phyloP scores from a whole-genome alignment of 2,329 filamentous ascomycete genomes.

The Neurospora sp. region DNA sequence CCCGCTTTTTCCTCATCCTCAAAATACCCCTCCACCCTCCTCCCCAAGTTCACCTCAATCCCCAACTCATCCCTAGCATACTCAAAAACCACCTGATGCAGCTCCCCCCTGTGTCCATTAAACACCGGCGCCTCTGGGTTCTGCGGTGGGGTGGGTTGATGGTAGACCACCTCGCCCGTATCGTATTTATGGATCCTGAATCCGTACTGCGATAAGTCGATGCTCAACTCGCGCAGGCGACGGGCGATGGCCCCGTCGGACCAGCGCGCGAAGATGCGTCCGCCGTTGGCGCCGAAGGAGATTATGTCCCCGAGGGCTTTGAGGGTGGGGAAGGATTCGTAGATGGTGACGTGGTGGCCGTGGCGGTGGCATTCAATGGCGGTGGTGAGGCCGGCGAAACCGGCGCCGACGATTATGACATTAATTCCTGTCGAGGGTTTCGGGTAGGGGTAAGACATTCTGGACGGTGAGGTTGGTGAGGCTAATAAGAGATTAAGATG shows the following conservation, averaged over 20 bases:
- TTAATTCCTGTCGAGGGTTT: conserved; percentile 35
- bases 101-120: conserved; percentile 50
- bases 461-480: too few species aligned
- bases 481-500: not conserved
- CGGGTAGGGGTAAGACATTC: not conserved
- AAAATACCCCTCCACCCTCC: conserved; percentile 42
- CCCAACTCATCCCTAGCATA: conserved; percentile 43
- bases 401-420: conserved; percentile 41
- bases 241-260: conserved; percentile 36
- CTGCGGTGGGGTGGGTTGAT: conserved; percentile 36
- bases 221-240: too few species aligned
- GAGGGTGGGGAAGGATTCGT: conserved; percentile 46
- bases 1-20: conserved; percentile 41
- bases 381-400: conserved; percentile 51
- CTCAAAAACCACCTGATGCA: conserved; percentile 49
- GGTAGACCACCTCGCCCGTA: conserved; percentile 47
- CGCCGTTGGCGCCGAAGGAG: conserved; percentile 49
- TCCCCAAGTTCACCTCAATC: conserved; percentile 45
- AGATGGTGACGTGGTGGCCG: conserved; percentile 48
- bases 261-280: conserved; percentile 53
- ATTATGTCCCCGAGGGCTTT: conserved; percentile 54
- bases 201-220: too few species aligned
- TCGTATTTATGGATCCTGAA: conserved; percentile 55
- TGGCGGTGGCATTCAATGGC: conserved; percentile 54
- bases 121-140: conserved; percentile 41